phyloP scores from a whole-genome alignment of 805 yeast genomes.

The Teunomyces aglyptinius region DNA sequence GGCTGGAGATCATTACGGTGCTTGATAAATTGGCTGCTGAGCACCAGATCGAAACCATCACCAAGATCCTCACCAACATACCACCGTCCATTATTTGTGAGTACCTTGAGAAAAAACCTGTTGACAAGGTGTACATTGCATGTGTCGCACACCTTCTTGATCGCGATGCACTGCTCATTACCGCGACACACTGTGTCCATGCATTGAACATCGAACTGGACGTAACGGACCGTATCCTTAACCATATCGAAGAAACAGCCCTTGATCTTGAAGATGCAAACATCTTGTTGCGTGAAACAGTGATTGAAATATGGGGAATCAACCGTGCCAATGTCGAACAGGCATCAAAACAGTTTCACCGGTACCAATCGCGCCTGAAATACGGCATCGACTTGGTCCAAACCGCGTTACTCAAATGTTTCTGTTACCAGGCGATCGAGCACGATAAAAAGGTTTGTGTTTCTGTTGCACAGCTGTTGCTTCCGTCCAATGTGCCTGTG shows the following conservation, averaged over 20 bases:
- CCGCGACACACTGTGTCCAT: neutral
- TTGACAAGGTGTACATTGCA: neutral
- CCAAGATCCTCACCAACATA: neutral
- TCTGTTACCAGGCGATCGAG: constrained; percentile 39
- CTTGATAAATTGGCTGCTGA: neutral
- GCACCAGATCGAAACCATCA: neutral
- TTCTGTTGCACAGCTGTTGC: constrained; percentile 39
- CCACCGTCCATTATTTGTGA: neutral
- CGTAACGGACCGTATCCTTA: constrained; percentile 9
- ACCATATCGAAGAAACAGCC: constrained; percentile 18
- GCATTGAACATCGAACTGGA: neutral
- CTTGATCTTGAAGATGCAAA: constrained; percentile 16
- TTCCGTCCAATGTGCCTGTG: constrained; percentile 22
- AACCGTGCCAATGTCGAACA: constrained; percentile 23
- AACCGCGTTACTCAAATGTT: constrained; percentile 38
- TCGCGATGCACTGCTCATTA: neutral
- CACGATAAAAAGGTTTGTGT: constrained; percentile 26
- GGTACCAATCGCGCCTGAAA: constrained; percentile 37
- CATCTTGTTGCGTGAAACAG: constrained; percentile 28
- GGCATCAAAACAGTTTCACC: constrained; percentile 38
- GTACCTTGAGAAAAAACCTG: neutral
- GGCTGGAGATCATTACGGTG: neutral
- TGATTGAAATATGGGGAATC: constrained; percentile 35
- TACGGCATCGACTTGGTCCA: constrained; percentile 42
- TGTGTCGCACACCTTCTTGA: too few species aligned